Evolutionary conservation across 192 early-diverging fungal genomes (phyloP).

Genomic region (Umbelopsis isabellina): DNA sequence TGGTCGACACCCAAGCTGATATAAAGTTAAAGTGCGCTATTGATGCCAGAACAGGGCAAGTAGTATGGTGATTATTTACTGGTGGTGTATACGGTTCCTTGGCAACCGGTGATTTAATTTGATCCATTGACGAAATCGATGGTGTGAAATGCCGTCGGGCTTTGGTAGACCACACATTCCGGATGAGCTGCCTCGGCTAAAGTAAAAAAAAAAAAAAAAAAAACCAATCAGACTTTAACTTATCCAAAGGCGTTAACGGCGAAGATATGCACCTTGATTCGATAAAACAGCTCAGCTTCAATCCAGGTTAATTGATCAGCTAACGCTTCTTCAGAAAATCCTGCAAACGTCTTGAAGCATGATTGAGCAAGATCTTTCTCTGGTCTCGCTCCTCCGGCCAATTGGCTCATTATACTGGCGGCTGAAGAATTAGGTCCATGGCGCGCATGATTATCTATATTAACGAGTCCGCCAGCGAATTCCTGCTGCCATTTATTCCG

Average conservation of each 20-base stretch:
- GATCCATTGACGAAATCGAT: conserved; percentile 1
- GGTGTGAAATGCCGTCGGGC: conserved; percentile 32
- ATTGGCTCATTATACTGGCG: conserved; percentile 11
- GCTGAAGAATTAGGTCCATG: conserved; percentile 22
- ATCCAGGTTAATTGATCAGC: conserved; percentile 69
- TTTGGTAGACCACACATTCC: conserved; percentile 59
- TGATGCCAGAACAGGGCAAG: conserved; percentile 52
- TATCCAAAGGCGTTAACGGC: background rate
- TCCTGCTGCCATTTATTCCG: conserved; percentile 12
- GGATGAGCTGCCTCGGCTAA: conserved; percentile 62
- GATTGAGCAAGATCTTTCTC: background rate
- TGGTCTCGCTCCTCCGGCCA: background rate
- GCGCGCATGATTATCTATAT: conserved; percentile 7
- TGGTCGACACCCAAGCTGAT: conserved; percentile 74
- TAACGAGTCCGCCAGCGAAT: conserved; percentile 13
- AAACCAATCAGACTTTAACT: background rate
- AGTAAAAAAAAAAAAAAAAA: background rate
- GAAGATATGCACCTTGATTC: conserved; percentile 56
- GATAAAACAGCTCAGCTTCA: conserved; percentile 64
- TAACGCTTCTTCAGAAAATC: conserved; percentile 57
- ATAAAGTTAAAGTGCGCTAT: conserved; percentile 75
- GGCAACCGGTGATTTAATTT: conserved; percentile 6
- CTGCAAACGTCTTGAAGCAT: conserved; percentile 47
- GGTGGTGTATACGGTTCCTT: conserved; percentile 3
- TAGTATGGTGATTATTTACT: conserved; percentile 5